Base-by-base conservation (phyloP, 2,329 filamentous ascomycete genomes). In the Alternaria angustiovoidea region DNA sequence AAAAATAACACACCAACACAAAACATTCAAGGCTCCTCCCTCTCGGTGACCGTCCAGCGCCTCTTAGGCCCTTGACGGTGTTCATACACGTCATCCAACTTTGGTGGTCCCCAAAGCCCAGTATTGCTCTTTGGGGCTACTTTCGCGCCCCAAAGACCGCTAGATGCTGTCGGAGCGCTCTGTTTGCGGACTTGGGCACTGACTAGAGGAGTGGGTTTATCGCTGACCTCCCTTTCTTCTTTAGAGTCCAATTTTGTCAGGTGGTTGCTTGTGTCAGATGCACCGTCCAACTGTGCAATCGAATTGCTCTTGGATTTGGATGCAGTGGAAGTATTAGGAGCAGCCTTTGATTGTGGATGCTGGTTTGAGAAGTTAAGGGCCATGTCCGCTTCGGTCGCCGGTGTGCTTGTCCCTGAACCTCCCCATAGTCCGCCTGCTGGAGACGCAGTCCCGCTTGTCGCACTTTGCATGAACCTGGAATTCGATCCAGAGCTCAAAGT, bases 51-150 rank as follows among this genome's bases (percentile, higher is more conserved):
- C 4, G 79, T 82, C 81, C 81, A 82, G 54, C 81, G 66, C 65
- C 80, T 74, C 74, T 82, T 82, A 22, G 76, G 74, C 39, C 78
- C 79, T 26, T 66, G 66, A 8, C 74, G 74, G 54, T 79, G 74
- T 66, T 76, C 75, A 28, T 75, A 75, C n/a, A 76, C 67, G 32
- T 75, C 74, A 59, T 67, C 70, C 63, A 63, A 69, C 68, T 65
- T 65, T 14, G 77, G 75, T n/a, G 74, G 75, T 0, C 81, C 81
- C 81, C 81, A 83, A 6, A 83, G 78, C 1, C 80, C 80, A 43
- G 78, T 62, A 7, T 70, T 63, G 69, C 70, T 55, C 24, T 59
- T 66, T 5, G 59, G 51, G 26, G 62, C 52, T 4, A 61, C 48
- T 48, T 75, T 68, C 16, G 66, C 67, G 6, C 62, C 69, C 74